Evolutionary conservation across 257 asterid genomes (phyloP), one percentile per base, ranked within the genome.

Genomic region (Fraxinus americana): DNA sequence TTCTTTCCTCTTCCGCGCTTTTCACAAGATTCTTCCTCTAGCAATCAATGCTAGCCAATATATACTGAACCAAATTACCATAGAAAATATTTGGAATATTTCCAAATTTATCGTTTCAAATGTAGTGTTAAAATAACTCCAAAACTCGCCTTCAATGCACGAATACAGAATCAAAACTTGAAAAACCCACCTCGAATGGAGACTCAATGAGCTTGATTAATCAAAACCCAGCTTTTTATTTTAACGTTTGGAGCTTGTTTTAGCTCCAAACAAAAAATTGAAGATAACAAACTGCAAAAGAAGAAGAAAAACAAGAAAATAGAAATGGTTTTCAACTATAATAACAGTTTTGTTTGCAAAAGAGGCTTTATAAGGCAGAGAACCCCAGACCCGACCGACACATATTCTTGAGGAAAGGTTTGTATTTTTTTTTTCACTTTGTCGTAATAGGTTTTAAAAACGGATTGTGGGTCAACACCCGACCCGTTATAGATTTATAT

Each of bases 181-280:
- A 63, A 63, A 63, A 63, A 29, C 69, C 12, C 35, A 63, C 69
- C 69, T 63, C 19, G 69, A 27, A 63, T 63, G 69, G 69, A 63
- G 36, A 25, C 36, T 12, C 35, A 63, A 25, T 23, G 69, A 63
- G 36, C 17, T 63, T 11, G 69, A 63, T 63, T 23, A 63, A 63
- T 63, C 69, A 63, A 63, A 59, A 63, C 36, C 35, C 19, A 12
- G 36, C 30, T 1, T 12, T 10, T 11, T 63, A 11, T 23, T 25
- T 27, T 63, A 23, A 25, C 29, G 35, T 63, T 63, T 63, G 69
- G 69, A 63, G 69, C 69, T 63, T 23, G 6, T 23, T 23, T 12
- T 1, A 63, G 69, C 69, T 63, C 69, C 69, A 63, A 63, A 63
- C 69, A 11, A 12, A 29, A 61, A 25, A 63, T 7, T 59, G 67